phyloP scores from a whole-genome alignment of 257 asterid genomes.

The Eucommia ulmoides region DNA sequence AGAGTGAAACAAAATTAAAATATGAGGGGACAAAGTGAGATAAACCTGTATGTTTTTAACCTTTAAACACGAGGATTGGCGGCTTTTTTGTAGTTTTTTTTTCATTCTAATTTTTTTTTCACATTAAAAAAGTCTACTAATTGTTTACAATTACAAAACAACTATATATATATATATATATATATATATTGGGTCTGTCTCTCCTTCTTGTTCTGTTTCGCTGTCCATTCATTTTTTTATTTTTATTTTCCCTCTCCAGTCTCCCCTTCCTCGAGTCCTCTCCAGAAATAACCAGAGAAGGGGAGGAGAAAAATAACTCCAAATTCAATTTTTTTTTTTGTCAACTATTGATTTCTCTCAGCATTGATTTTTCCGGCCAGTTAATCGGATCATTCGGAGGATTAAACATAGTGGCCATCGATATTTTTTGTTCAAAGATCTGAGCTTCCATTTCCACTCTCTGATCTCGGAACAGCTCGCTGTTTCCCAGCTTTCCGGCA shows the following conservation, averaged over 20 bases:
- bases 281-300: slow-evolving; percentile 12
- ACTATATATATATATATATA: too few relatives aligned
- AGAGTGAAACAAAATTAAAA: too few relatives aligned
- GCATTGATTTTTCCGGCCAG: background rate
- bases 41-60: too few relatives aligned
- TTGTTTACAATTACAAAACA: too few relatives aligned
- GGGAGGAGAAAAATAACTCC: slow-evolving; percentile 2
- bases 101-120: too few relatives aligned
- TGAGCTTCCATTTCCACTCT: background rate
- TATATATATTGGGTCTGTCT: slow-evolving; percentile 14
- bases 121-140: too few relatives aligned
- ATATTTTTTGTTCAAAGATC: slow-evolving; percentile 8
- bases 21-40: too few relatives aligned
- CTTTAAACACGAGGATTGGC: too few relatives aligned
- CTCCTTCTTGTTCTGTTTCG: slow-evolving; percentile 15
- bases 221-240: slow-evolving; percentile 35
- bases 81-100: too few relatives aligned
- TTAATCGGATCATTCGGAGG: slow-evolving; percentile 6
- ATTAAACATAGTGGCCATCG: slow-evolving; percentile 4
- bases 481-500: background rate
- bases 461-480: background rate
- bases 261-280: slow-evolving; percentile 15
- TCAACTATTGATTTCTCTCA: background rate
- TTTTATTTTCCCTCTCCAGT: slow-evolving; percentile 3
- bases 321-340: slow-evolving; percentile 3